Evolutionary conservation across 2,329 filamentous ascomycete species (phyloP).

Genomic region (Didymella pinodella): DNA sequence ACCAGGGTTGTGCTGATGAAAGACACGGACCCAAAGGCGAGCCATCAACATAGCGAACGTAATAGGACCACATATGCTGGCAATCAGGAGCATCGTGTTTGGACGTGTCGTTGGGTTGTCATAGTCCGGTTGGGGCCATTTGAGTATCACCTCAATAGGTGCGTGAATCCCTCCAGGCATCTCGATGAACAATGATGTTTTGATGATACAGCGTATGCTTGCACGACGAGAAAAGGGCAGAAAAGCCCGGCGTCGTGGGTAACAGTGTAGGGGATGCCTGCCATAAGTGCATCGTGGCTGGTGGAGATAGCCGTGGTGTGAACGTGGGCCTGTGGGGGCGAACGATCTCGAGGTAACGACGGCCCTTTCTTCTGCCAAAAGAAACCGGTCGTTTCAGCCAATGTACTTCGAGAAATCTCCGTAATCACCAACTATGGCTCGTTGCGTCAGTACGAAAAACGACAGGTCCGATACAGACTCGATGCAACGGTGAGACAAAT

Average conservation of each 20-base stretch:
- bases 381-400: constrained; percentile 18
- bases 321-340: not conserved
- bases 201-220: not conserved
- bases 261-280: constrained; percentile 28
- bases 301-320: not conserved
- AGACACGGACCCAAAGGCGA: constrained; percentile 41
- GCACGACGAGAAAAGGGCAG: not conserved
- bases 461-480: not conserved
- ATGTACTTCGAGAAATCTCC: not conserved
- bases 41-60: constrained; percentile 35
- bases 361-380: constrained; percentile 17
- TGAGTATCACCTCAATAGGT: constrained; percentile 34
- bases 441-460: not conserved
- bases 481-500: constrained; percentile 6
- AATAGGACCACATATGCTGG: constrained; percentile 35
- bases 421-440: no score
- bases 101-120: constrained; percentile 33
- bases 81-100: constrained; percentile 28
- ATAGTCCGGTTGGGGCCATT: constrained; percentile 40
- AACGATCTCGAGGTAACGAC: constrained; percentile 6
- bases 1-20: constrained; percentile 36
- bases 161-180: constrained; percentile 45
- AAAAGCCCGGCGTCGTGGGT: not conserved
- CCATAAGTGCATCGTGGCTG: constrained; percentile 30
- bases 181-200: constrained; percentile 4